A percentile compares a stretch with the other conserved stretches of the same genome.
These are phyloP conservation scores for Zygoascus bituminiphila DNA, from an alignment of 805 yeast species.

Conservation along the genomic window DNA sequence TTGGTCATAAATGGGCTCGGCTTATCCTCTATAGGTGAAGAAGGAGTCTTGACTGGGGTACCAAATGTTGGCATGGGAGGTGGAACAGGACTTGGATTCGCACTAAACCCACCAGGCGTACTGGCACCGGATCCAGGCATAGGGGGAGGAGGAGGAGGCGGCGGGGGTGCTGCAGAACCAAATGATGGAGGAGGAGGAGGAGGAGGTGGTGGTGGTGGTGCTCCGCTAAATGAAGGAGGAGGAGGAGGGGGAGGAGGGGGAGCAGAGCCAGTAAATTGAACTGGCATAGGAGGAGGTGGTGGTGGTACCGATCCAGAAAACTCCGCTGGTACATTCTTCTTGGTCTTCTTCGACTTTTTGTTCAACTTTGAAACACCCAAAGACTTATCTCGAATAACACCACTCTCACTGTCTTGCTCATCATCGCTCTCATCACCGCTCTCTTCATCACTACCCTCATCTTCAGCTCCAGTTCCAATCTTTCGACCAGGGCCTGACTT, in stretches of 20 bases:
- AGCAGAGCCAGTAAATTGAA: constrained; percentile 27
- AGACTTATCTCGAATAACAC: background rate
- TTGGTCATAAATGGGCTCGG: constrained; percentile 21
- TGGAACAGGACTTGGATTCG: constrained; percentile 28
- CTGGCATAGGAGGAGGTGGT: constrained; percentile 23
- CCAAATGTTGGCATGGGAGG: constrained; percentile 27
- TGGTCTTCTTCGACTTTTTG: background rate
- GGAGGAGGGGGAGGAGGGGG: constrained; percentile 12
- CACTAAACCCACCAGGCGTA: constrained; percentile 1
- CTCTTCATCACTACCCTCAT: background rate
- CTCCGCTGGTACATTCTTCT: constrained; percentile 1
- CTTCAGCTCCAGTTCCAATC: background rate
- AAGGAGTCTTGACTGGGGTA: background rate
- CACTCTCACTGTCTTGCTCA: background rate
- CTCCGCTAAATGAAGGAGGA: constrained; percentile 5
- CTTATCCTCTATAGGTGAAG: constrained; percentile 13
- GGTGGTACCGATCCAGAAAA: constrained; percentile 21
- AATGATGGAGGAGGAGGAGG: constrained; percentile 28
- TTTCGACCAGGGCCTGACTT: background rate
- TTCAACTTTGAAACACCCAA: background rate
- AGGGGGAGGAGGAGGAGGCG: constrained; percentile 27
- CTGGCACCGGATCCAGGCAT: constrained; percentile 22
- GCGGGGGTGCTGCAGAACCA: constrained; percentile 22
- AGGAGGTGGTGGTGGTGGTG: constrained; percentile 21
- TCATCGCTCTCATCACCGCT: background rate